A percentile compares a stretch with the other conserved stretches of the same genome.
These are phyloP conservation scores for Clarireedia paspali DNA, from an alignment of 2,329 filamentous ascomycete genomes.

Conservation along the genomic window DNA sequence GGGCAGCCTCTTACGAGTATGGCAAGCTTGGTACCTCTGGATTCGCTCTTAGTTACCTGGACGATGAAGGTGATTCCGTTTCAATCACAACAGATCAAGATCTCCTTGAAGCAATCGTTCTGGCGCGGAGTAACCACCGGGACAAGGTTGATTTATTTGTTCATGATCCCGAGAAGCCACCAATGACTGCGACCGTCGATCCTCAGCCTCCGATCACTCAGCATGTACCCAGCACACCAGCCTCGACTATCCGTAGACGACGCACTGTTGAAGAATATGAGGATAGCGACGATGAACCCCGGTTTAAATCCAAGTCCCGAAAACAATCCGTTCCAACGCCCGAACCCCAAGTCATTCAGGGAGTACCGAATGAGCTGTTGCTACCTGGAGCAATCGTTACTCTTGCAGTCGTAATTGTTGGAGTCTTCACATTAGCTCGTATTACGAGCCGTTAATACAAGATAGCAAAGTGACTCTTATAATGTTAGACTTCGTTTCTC, in stretches of 20 bases:
- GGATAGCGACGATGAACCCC: conserved; percentile 41
- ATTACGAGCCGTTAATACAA: conserved; percentile 40
- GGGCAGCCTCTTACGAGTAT: conserved; percentile 68
- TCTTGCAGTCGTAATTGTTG: conserved; percentile 87
- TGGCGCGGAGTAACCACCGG: conserved; percentile 67
- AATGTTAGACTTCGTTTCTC: conserved; percentile 13
- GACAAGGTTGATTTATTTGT: conserved; percentile 98
- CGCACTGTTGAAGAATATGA: conserved; percentile 37
- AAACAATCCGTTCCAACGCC: conserved; percentile 28
- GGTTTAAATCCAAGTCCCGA: conserved; percentile 33
- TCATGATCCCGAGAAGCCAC: conserved; percentile 86
- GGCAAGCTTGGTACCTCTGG: conserved; percentile 69
- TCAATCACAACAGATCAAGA: conserved; percentile 96
- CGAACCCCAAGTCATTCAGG: conserved; percentile 67
- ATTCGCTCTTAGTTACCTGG: conserved; percentile 90
- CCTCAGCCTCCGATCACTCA: conserved; percentile 46
- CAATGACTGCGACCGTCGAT: conserved; percentile 58
- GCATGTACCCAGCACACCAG: conserved; percentile 43
- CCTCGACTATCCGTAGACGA: conserved; percentile 40
- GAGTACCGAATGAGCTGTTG: conserved; percentile 88
- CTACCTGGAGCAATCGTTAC: conserved; percentile 91
- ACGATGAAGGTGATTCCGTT: conserved; percentile 94
- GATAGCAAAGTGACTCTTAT: conserved; percentile 8
- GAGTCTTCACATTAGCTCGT: conserved; percentile 83
- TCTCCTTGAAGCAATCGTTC: conserved; percentile 77